Base-by-base conservation (phyloP, 768 basidiomycete genomes). In the Suillus americanus region DNA sequence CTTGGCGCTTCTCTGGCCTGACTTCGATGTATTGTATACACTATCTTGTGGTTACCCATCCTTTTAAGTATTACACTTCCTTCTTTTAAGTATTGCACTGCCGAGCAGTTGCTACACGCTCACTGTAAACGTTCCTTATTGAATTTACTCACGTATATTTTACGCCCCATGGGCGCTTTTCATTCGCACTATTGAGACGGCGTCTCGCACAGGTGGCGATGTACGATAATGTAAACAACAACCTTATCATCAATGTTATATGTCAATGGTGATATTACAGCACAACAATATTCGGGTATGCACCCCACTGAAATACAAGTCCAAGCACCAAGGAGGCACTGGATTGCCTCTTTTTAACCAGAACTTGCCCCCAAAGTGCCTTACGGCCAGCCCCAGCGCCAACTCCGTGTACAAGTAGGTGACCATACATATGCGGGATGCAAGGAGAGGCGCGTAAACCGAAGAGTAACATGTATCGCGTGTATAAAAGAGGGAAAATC, bases 401-500 rank as follows among this genome's bases (percentile, higher is more conserved):
- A 37, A 60, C n/a, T 23, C 20, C 8, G 33, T 16, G 38, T 37
- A 55, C 14, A 48, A 45, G n/a, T 61, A 16, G 50, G 50, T 61
- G 35, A 43, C 30, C 20, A n/a, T 54, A 43, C 33, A 55, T 40
- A 35, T 23, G 43, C 62, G 33, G 43, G 10, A 37, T 23, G 35
- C 43, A 38, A 48, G 51, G 33, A 50, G 45, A 41, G 41, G 38
- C 40, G 48, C 5, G 51, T 33, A 33, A 38, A 53, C 20, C 23
- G n/a, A 37, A 20, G 30, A 60, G 23, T 35, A 59, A 66, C 28
- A 55, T 33, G 66, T 51, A 60, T 64, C 62, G 65, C 61, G 61
- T 25, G 62, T 40, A 62, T 50, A 64, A 62, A 14, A 28, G 35
- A 65, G 46, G 28, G n/a, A 57, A 40, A 60, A 60, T 67, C 63